phyloP scores from a whole-genome alignment of 2,329 filamentous ascomycete species.

The Neurospora sp. region DNA sequence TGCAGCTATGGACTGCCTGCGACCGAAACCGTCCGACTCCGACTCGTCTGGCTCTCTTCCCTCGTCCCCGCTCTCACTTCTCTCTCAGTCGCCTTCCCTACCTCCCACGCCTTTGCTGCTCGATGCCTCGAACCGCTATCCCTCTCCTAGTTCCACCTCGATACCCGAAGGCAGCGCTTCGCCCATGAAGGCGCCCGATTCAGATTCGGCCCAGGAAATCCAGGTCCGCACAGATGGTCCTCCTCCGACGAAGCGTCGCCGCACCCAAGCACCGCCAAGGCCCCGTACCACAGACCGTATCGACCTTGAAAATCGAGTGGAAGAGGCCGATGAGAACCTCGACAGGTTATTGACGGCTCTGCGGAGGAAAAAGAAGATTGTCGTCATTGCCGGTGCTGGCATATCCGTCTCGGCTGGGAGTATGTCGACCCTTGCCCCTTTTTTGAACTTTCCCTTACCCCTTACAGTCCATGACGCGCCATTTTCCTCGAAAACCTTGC shows the following conservation, averaged over 20 bases:
- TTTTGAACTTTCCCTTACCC: conserved; percentile 8
- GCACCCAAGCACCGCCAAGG: conserved; percentile 43
- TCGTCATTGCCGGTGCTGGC: conserved; percentile 90
- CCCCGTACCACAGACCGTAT: conserved; percentile 74
- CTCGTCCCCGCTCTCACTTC: conserved; percentile 44
- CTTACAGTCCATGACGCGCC: conserved; percentile 3
- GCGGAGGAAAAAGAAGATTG: conserved; percentile 88
- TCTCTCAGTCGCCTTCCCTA: conserved; percentile 43
- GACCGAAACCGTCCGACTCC: conserved; percentile 2
- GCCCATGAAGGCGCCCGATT: conserved; percentile 35
- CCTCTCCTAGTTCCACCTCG: conserved; percentile 38
- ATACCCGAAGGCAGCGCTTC: conserved; percentile 40
- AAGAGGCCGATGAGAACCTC: conserved; percentile 49
- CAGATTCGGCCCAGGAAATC: conserved; percentile 26
- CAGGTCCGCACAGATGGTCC: conserved; percentile 43
- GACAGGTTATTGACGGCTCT: conserved; percentile 64
- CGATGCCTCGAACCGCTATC: conserved; percentile 37
- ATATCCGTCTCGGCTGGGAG: conserved; percentile 94
- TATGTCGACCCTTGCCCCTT: conserved; percentile 34
- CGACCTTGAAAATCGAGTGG: conserved; percentile 49
- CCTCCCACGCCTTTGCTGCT: conserved; percentile 30
- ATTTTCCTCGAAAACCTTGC: conserved; percentile 11
- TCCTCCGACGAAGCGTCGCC: conserved; percentile 67
- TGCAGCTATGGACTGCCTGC: conserved; percentile 12
- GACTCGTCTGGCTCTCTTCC: conserved; percentile 19